Evolutionary conservation across 305 asterid genomes (phyloP).

Genomic region (Fraxinus baroniana): DNA sequence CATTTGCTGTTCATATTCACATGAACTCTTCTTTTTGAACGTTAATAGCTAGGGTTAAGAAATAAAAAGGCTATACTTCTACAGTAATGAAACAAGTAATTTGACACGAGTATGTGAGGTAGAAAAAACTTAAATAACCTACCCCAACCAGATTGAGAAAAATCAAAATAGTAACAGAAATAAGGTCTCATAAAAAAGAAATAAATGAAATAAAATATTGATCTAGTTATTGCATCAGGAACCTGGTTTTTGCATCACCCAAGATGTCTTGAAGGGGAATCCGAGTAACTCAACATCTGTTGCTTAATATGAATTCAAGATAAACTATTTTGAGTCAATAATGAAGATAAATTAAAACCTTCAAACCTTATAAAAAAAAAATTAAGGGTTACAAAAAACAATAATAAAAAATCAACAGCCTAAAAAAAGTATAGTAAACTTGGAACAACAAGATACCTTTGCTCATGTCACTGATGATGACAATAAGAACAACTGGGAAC

Average conservation of each 20-base stretch:
- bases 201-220: neutral
- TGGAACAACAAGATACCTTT: too few species aligned
- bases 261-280: conserved; percentile 92
- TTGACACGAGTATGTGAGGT: too few species aligned
- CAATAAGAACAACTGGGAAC: too few species aligned
- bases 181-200: too few species aligned
- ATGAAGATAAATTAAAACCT: neutral
- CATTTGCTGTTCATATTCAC: too few species aligned
- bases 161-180: neutral
- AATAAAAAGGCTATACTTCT: too few species aligned
- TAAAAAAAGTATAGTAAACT: neutral
- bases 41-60: too few species aligned
- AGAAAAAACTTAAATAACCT: neutral
- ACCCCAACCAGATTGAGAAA: neutral
- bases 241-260: conserved; percentile 87
- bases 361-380: neutral
- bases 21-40: too few species aligned
- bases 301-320: neutral
- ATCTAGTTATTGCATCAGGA: conserved; percentile 49
- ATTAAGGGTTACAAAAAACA: neutral
- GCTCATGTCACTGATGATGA: too few species aligned
- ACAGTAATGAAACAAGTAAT: too few species aligned
- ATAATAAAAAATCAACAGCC: neutral
- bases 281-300: conserved; percentile 83
- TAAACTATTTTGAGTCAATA: neutral